A percentile compares a stretch with the other conserved stretches of the same genome.
phyloP scores from a whole-genome alignment of 768 basidiomycete genomes.

The Lanmaoa rubissima region DNA sequence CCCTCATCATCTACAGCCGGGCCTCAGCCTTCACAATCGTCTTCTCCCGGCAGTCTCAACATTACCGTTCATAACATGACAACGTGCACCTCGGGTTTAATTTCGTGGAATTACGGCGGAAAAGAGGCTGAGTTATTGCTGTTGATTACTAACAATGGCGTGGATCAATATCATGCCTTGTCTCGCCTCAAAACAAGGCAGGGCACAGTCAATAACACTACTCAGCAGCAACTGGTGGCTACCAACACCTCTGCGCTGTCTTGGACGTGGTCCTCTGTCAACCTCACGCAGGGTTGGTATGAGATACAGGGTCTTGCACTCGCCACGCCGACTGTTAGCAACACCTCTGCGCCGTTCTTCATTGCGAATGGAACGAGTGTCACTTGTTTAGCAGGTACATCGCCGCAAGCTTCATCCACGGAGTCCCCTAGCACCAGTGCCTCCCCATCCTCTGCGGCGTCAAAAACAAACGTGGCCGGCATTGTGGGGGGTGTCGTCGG shows the following conservation, averaged over 20 bases:
- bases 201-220: not conserved
- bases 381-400: conserved; percentile 29
- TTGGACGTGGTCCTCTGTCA: conserved; percentile 47
- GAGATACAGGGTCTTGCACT: conserved; percentile 24
- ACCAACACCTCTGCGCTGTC: conserved; percentile 21
- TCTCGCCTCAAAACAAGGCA: conserved; percentile 4
- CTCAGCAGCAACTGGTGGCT: conserved; percentile 28
- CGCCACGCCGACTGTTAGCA: not conserved
- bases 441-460: conserved; percentile 19
- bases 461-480: conserved; percentile 37
- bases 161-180: conserved; percentile 26
- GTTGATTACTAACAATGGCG: conserved; percentile 40
- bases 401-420: conserved; percentile 14
- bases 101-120: conserved; percentile 43
- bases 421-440: conserved; percentile 7
- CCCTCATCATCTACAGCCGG: conserved; percentile 16
- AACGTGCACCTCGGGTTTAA: conserved; percentile 32
- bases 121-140: conserved; percentile 30
- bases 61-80: conserved; percentile 32
- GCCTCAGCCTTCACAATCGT: conserved; percentile 7
- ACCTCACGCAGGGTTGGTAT: conserved; percentile 51
- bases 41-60: conserved; percentile 15
- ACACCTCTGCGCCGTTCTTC: conserved; percentile 34
- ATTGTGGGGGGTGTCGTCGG: conserved; percentile 57
- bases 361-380: conserved; percentile 37